phyloP scores from a whole-genome alignment of 2,329 filamentous ascomycete genomes.

The Epichloe glyceriae region DNA sequence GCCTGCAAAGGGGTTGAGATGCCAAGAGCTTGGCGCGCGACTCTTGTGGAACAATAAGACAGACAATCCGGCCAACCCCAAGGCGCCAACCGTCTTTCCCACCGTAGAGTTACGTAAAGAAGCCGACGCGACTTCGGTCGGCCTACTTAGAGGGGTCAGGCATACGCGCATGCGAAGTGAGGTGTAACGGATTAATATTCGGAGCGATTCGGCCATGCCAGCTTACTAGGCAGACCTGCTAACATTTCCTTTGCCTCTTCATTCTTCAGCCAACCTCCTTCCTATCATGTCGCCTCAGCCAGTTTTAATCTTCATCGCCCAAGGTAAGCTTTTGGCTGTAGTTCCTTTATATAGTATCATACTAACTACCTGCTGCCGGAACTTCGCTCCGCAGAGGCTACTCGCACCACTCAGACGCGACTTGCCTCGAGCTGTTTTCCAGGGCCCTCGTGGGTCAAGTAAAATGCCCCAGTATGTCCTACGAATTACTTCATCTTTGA shows the following conservation, averaged over 20 bases:
- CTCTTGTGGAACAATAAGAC: too few species aligned
- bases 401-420: slow-evolving; percentile 5
- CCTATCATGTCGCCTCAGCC: slow-evolving; percentile 6
- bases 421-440: slow-evolving; percentile 6
- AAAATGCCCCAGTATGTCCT: slow-evolving; percentile 7
- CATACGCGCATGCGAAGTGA: too few species aligned
- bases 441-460: slow-evolving; percentile 5
- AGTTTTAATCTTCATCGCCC: slow-evolving; percentile 7
- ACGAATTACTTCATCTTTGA: neutral
- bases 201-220: too few species aligned
- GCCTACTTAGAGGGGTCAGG: too few species aligned
- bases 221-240: too few species aligned
- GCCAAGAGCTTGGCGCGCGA: too few species aligned
- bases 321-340: slow-evolving; percentile 5
- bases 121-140: too few species aligned
- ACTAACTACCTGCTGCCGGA: slow-evolving; percentile 6
- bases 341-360: neutral
- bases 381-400: slow-evolving; percentile 6
- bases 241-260: neutral
- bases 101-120: too few species aligned
- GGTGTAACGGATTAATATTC: too few species aligned
- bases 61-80: too few species aligned
- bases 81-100: too few species aligned
- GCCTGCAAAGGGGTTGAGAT: too few species aligned
- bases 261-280: slow-evolving; percentile 1